Evolutionary conservation across 2,329 filamentous ascomycete species (phyloP).

Genomic region (Sphaerostilbella broomeana): DNA sequence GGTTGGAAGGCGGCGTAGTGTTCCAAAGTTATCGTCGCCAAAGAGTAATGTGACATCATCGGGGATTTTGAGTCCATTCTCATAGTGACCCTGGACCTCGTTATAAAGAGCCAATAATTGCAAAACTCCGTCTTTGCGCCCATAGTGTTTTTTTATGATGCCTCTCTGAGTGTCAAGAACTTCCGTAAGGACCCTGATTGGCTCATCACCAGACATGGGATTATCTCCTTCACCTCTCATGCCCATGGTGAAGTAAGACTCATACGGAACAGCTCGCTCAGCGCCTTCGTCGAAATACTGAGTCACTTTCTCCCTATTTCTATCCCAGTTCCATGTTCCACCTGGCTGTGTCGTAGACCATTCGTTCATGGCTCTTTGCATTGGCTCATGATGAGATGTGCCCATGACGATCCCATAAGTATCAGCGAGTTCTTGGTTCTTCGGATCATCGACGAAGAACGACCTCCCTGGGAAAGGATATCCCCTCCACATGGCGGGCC

Average conservation of each 20-base stretch:
- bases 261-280: constrained; percentile 45
- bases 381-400: constrained; percentile 59
- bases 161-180: constrained; percentile 49
- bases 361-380: constrained; percentile 52
- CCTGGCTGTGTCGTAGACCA: constrained; percentile 33
- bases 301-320: constrained; percentile 48
- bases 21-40: constrained; percentile 57
- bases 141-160: constrained; percentile 47
- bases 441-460: constrained; percentile 56
- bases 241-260: constrained; percentile 51
- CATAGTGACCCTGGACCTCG: constrained; percentile 57
- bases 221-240: constrained; percentile 57
- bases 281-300: constrained; percentile 52
- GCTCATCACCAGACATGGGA: constrained; percentile 42
- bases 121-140: constrained; percentile 33
- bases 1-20: constrained; percentile 50
- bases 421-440: constrained; percentile 53
- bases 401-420: constrained; percentile 59
- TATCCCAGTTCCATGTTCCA: constrained; percentile 55
- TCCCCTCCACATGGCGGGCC: constrained; percentile 59
- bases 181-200: constrained; percentile 44
- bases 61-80: constrained; percentile 51
- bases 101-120: constrained; percentile 61
- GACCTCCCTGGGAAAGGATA: constrained; percentile 43
- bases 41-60: constrained; percentile 58